Base-by-base conservation (phyloP, 2,329 filamentous ascomycete genomes). In the Botrytis squamosa region DNA sequence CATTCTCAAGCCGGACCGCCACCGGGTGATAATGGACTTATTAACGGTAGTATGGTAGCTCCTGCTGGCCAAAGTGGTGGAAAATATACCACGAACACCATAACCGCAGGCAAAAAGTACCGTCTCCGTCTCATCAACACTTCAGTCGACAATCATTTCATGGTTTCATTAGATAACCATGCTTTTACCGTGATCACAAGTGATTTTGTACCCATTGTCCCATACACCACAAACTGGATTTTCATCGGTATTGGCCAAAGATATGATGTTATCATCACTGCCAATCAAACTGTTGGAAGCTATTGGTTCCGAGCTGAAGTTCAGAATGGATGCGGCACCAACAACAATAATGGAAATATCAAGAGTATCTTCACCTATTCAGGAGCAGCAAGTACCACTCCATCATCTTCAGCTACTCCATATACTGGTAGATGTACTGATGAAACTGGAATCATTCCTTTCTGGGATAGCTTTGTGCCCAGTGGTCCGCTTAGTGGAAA, bases 141-240 rank as follows among this genome's bases (percentile, higher is more conserved):
- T n/a, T 82, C 81, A 25, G 80, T 84, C 18, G 83, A 84, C 74
- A 83, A 82, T 49, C 81, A 81, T 70, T 84, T 84, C 76, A 79
- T 80, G 36, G 83, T 88, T 75, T 82, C 81, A 63, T 85, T 88
- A 70, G 86, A 88, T 77, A 85, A 86, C 72, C 89, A 91, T 79
- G 84, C 79, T 0, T 79, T 91, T 77, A 86, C 83, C 0, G 88
- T 91, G 36, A 88, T 91, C 38, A 84, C 85, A 0, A 81, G 81
- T n/a, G 89, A 90, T 73, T 82, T 90, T 8, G 86, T 91, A 0
- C 87, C 89, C 0, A 84, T 91, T 36, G 75, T 82, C 36, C 88
- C 88, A 0, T 91, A 85, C 75, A 81, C 81, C 0, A 85, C 87
- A 1, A 82, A 83, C 0, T 81, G 81, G 38, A 71, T 88, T 2